These are phyloP conservation scores for Mucor indicus DNA, from an alignment of 371 early-diverging fungal genomes.

Conservation along the genomic window DNA sequence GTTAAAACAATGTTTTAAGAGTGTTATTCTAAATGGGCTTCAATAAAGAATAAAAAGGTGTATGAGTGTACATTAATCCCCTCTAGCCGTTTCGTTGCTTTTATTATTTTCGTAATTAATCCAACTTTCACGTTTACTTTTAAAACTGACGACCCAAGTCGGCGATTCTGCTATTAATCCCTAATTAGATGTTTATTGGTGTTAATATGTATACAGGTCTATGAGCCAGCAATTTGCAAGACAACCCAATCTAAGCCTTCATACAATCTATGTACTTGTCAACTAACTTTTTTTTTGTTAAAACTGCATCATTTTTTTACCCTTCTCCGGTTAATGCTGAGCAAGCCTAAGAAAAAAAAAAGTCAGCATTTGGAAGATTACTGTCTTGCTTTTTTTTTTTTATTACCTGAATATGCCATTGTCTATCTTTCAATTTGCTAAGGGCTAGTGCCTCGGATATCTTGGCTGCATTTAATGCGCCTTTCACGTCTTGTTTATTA, in stretches of 20 bases:
- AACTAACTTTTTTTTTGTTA: neutral
- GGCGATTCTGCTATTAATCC: too few species aligned
- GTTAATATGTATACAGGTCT: too few species aligned
- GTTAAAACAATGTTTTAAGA: too few species aligned
- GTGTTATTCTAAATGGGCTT: too few species aligned
- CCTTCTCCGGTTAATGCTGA: conserved; percentile 75
- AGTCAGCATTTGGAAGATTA: neutral
- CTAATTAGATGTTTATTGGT: too few species aligned
- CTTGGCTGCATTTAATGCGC: conserved; percentile 63
- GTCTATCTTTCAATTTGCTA: conserved; percentile 63
- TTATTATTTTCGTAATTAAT: too few species aligned
- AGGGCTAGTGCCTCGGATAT: conserved; percentile 67
- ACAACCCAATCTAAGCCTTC: conserved; percentile 78
- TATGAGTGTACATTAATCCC: too few species aligned
- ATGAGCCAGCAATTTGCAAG: conserved; percentile 39
- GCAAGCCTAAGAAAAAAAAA: conserved; percentile 42
- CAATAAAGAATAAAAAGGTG: too few species aligned
- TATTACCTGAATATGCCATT: conserved; percentile 74
- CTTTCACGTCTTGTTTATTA: conserved; percentile 73
- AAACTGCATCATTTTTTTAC: conserved; percentile 26
- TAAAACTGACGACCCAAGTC: too few species aligned
- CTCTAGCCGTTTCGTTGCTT: too few species aligned
- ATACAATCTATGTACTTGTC: conserved; percentile 43
- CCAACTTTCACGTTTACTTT: too few species aligned
- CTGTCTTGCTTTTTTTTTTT: too few species aligned